Base-by-base conservation (phyloP, 2,329 filamentous ascomycete species). In the Myriangium duriaei region DNA sequence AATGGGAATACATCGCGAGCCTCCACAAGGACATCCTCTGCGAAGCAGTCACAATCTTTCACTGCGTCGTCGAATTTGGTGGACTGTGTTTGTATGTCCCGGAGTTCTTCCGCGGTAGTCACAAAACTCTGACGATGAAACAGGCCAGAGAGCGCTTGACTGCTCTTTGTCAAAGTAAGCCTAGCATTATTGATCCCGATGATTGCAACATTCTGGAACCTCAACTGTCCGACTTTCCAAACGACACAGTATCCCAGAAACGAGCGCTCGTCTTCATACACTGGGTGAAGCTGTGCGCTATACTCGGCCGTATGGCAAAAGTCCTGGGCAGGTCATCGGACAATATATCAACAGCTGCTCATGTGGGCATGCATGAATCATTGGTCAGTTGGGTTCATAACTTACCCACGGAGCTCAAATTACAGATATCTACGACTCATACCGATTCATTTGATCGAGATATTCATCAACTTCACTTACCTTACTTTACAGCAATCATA, bases 401-500 rank as follows among this genome's bases (percentile, higher is more conserved):
- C 4, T 12, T 34, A 7, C 32, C 32, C 13, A 6, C 32, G 11
- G 32, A 34, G 11, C 18, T 34, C 7, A n/a, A 7, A 11, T 17
- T 34, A n/a, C 32, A 18, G 15, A 34, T 34, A 10, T 7, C 14
- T 11, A 14, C 9, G n/a, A 24, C 14, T 13, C 16, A 14, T 11
- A 19, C 18, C 7, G 15, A n/a, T 18, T 17, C 17, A 18, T 34
- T 34, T 13, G 15, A 34, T n/a, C 17, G 19, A 18, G 14, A 34
- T n/a, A 17, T 34, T 7, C 32, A 34, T 12, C 32, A 34, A n/a
- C 12, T 34, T 6, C 32, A 34, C 21, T 17, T 34, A 18, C 32
- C 32, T 10, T 34, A 34, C n/a, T 13, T 34, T 4, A 14, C 18
- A 4, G 32, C 32, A 14, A 34, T 34, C 9, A 34, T 34, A 15